Percentiles rank a stretch among this genome's conserved stretches.
Conservation (phyloP, 164 flowering plant species). For the Dillenia suffruticosa region DNA sequence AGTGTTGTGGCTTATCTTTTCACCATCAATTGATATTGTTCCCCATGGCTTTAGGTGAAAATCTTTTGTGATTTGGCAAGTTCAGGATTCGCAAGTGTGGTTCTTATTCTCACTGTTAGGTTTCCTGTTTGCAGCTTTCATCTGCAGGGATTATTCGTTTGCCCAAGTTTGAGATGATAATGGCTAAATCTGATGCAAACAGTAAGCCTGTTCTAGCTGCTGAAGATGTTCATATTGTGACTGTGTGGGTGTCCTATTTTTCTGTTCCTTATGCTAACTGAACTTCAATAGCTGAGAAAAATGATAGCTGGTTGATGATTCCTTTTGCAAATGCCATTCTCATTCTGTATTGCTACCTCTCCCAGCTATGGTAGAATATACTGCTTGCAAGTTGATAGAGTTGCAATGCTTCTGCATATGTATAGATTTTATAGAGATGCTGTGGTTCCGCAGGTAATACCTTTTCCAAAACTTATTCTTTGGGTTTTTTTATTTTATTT, state of each 20-base stretch:
- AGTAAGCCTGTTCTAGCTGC: conserved; percentile 79
- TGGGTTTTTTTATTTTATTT: background rate
- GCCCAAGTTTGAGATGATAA: conserved; percentile 94
- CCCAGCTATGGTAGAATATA: conserved; percentile 95
- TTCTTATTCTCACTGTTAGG: no score
- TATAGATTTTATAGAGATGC: conserved; percentile 96
- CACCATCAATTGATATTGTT: no score
- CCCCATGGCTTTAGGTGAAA: no score
- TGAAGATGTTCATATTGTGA: conserved; percentile 80
- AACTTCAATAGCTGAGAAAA: no score
- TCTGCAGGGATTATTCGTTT: conserved; percentile 81
- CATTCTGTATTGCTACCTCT: background rate
- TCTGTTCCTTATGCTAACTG: conserved; percentile 3
- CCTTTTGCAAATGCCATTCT: no score
- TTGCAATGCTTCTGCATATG: conserved; percentile 77
- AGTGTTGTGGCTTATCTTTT: no score
- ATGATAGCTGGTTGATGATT: no score
- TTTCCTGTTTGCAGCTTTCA: conserved; percentile 61
- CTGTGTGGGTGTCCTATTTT: conserved; percentile 50
- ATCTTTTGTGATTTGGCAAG: no score
- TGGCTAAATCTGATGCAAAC: conserved; percentile 85
- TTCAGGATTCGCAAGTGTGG: no score
- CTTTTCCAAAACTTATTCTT: conserved; percentile 1
- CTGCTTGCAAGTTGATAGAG: conserved; percentile 90
- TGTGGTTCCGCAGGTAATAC: conserved; percentile 79